Evolutionary conservation across 2,329 filamentous ascomycete genomes (phyloP).

Genomic region (Penicillium glabrum): DNA sequence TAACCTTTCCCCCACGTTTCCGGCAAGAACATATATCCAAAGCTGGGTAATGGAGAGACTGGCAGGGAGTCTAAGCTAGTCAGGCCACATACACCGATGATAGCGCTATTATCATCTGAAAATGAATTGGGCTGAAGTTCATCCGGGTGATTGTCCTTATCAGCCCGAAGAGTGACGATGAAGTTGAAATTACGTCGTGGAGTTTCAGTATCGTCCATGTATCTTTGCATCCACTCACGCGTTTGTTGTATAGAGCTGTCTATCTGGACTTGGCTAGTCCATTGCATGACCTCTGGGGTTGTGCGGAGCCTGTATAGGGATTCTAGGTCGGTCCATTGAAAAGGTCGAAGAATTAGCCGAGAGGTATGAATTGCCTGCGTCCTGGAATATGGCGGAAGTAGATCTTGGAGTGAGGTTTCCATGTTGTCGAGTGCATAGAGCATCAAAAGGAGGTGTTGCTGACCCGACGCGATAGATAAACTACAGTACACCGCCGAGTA

Average conservation of each 20-base stretch:
- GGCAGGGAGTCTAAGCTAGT: background rate
- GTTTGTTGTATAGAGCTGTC: background rate
- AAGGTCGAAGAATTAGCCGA: background rate
- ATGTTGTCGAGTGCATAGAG: background rate
- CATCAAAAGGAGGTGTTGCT: background rate
- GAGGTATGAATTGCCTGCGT: background rate
- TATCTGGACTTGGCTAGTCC: background rate
- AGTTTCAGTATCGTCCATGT: background rate
- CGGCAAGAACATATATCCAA: conserved; percentile 1
- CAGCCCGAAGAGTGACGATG: background rate
- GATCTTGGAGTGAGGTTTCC: background rate
- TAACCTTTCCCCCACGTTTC: conserved; percentile 3
- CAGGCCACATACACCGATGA: conserved; percentile 3
- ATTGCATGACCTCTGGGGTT: conserved; percentile 1
- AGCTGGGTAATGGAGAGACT: background rate
- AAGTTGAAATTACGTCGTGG: conserved; percentile 3
- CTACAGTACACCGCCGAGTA: background rate
- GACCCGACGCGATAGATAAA: background rate
- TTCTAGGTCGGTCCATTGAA: background rate
- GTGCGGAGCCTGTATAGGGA: background rate
- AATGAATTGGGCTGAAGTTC: background rate
- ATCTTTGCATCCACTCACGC: background rate
- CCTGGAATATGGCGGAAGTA: background rate
- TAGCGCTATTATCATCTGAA: background rate
- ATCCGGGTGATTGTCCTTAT: background rate